Evolutionary conservation across 495 filamentous ascomycete species (phyloP), one percentile per base, ranked within the genome.

Genomic region (Clavariopsis aquatica): DNA sequence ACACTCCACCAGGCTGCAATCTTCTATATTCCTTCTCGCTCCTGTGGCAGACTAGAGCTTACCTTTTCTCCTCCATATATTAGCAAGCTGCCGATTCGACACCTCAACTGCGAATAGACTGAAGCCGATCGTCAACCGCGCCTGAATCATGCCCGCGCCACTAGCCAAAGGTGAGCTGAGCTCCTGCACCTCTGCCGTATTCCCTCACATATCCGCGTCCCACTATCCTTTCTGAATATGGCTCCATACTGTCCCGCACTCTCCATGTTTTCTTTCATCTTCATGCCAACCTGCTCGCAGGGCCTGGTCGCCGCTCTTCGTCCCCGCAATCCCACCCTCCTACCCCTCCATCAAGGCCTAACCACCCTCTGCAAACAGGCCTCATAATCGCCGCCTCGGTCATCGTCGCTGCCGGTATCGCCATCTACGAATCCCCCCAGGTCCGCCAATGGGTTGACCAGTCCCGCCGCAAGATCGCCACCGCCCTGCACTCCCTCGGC

Each of bases 341-440:
- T 27, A 13, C 36, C 49, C 53, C 60, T 36, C 28, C 36, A 26
- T 24, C 46, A 7, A 55, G 47, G 13, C 61, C 56, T 62, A 60
- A 64, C 51, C 61, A 61, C 38, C 57, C 54, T 3, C 15, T 59
- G 23, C 27, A 46, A 43, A 56, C 63, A 93, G 91, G 87, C 69
- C 83, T 91, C 73, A 87, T 94, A 17, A 84, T 94, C 69, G 88
- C 85, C 64, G 81, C 90, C 15, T 84, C 87, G 43, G 84, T 92
- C 23, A 82, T 91, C 34, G 85, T 91, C 27, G 90, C 90, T 61
- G 90, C 90, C 45, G 90, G 90, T 7, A 85, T 94, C 57, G 91
- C 91, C 38, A 81, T 93, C 58, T 96, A 96, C 76, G 89, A 94
- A 72, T 90, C 85, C 22, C 90, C 89, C 13, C 87, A 93, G 74